A percentile compares a stretch with the other conserved stretches of the same genome.
These are phyloP conservation scores for Diospyros lotus DNA, from an alignment of 148 eudicot species.

Conservation along the genomic window DNA sequence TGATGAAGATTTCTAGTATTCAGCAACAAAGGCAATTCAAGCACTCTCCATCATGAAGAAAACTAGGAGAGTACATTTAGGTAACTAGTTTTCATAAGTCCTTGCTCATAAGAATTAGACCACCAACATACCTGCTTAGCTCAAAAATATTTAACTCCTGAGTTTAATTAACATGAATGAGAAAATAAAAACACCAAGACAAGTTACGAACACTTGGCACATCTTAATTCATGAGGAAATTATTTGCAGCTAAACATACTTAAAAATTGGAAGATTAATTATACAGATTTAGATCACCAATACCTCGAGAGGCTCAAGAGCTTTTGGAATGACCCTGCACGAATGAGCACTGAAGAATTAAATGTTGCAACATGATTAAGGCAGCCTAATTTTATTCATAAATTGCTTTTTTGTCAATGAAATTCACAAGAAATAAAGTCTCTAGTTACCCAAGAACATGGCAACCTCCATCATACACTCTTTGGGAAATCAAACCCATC, in stretches of 20 bases:
- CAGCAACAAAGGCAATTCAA: neutral
- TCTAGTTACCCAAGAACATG: constrained; percentile 89
- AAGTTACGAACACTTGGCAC: neutral
- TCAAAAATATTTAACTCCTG: neutral
- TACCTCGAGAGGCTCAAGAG: constrained; percentile 95
- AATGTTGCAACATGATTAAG: constrained; percentile 6
- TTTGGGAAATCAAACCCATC: constrained; percentile 80
- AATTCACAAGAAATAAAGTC: neutral
- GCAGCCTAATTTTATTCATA: neutral
- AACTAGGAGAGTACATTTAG: neutral
- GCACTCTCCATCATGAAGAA: neutral
- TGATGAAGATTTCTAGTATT: neutral
- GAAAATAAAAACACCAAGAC: neutral
- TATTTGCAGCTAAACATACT: neutral
- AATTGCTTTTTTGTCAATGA: constrained; percentile 5
- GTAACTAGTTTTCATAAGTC: neutral
- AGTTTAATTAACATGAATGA: neutral
- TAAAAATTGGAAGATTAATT: neutral
- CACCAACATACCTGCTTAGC: neutral
- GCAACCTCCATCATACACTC: constrained; percentile 79
- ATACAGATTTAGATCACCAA: constrained; percentile 8
- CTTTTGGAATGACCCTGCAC: constrained; percentile 89
- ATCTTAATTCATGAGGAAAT: neutral
- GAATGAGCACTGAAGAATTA: constrained; percentile 17
- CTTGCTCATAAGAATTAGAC: neutral